A percentile compares a stretch with the other conserved stretches of the same genome.
Conservation (phyloP, 129 eudicot genomes). For the Heracleum sosnowskyi region DNA sequence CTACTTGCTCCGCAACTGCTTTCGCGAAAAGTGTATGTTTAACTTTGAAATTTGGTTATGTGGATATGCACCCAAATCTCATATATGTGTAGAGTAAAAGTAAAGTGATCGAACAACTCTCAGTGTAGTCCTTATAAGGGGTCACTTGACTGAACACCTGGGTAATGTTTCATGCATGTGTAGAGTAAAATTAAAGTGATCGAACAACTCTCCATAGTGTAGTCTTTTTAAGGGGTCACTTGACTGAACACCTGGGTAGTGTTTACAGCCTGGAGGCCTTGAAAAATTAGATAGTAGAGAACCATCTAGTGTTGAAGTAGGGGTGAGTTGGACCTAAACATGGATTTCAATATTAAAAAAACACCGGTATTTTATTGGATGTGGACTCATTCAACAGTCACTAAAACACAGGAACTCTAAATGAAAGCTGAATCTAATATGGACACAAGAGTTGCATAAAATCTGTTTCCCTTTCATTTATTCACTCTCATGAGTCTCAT, state of each 20-base stretch:
- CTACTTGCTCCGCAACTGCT: conserved; percentile 75
- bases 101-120: not conserved
- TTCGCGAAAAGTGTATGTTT: conserved; percentile 75
- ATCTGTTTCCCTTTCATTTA: no score
- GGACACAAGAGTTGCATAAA: not conserved
- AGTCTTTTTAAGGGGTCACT: not conserved
- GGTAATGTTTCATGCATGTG: not conserved
- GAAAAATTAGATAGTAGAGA: not conserved
- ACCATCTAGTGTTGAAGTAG: not conserved
- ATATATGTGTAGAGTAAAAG: not conserved
- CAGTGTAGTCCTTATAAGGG: not conserved
- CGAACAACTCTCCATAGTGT: not conserved
- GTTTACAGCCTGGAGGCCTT: not conserved
- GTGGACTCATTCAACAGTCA: not conserved
- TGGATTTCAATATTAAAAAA: not conserved
- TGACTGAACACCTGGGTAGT: no score
- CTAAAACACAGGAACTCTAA: not conserved
- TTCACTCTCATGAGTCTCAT: no score
- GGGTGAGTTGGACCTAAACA: not conserved
- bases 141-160: not conserved
- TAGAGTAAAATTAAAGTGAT: not conserved
- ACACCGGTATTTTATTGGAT: not conserved
- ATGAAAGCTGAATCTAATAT: not conserved
- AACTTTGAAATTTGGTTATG: not conserved
- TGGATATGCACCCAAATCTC: not conserved